Conservation (phyloP, 2,329 filamentous ascomycete genomes). For the Gremmenia infestans region DNA sequence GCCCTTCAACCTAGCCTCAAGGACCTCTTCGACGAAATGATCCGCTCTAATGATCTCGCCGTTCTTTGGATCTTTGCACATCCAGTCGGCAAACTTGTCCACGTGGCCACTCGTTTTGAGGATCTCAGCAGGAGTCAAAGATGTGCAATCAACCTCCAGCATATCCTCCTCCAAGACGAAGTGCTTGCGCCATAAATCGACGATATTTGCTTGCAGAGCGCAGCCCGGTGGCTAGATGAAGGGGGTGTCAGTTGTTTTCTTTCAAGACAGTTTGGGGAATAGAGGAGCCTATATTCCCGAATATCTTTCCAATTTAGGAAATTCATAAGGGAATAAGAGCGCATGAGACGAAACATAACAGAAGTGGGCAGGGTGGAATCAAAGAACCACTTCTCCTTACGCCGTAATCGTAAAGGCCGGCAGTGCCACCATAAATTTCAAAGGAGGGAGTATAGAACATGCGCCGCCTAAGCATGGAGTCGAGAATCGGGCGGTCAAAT, state of each 20-base stretch:
- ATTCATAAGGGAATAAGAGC: not conserved
- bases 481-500: slow-evolving; percentile 76
- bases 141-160: slow-evolving; percentile 77
- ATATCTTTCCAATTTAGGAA: no score
- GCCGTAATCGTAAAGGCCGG: slow-evolving; percentile 71
- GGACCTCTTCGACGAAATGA: slow-evolving; percentile 90
- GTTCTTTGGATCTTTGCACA: slow-evolving; percentile 98
- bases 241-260: not conserved
- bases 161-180: slow-evolving; percentile 72
- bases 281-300: no score
- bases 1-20: slow-evolving; percentile 81
- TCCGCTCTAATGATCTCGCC: slow-evolving; percentile 95
- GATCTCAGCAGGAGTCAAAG: slow-evolving; percentile 87
- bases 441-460: slow-evolving; percentile 95
- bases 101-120: slow-evolving; percentile 96
- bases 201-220: slow-evolving; percentile 63
- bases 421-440: slow-evolving; percentile 89
- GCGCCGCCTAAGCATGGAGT: slow-evolving; percentile 80
- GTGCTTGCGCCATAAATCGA: slow-evolving; percentile 69
- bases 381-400: not conserved
- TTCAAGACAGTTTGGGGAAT: no score
- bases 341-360: not conserved
- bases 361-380: slow-evolving; percentile 31
- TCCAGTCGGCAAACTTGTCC: slow-evolving; percentile 92
- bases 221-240: slow-evolving; percentile 48